These are phyloP conservation scores for Peniophora sp. DNA, from an alignment of 1,284 basidiomycete genomes.

Conservation along the genomic window DNA sequence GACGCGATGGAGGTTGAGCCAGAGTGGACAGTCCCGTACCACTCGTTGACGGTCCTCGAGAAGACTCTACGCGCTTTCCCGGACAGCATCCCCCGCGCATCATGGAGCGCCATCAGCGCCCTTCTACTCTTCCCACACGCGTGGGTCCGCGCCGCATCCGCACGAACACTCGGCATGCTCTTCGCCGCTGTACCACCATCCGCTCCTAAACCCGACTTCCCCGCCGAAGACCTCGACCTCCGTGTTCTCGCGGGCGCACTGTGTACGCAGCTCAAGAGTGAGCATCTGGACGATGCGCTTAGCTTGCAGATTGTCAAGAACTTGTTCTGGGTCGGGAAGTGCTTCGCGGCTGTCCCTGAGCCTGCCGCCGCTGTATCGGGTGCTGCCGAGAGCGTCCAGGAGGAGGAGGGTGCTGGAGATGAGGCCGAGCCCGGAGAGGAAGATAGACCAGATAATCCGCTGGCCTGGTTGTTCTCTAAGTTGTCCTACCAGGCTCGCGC, in stretches of 20 bases:
- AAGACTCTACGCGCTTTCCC: slow-evolving; percentile 62
- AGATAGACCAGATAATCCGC: slow-evolving; percentile 42
- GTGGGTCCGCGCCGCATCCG: slow-evolving; percentile 86
- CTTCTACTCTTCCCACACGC: slow-evolving; percentile 88
- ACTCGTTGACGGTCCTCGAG: slow-evolving; percentile 60
- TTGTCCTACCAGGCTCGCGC: slow-evolving; percentile 84
- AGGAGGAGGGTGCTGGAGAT: slow-evolving; percentile 26
- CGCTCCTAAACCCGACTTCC: slow-evolving; percentile 24
- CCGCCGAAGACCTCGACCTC: slow-evolving; percentile 38
- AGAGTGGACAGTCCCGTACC: slow-evolving; percentile 84
- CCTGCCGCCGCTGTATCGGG: slow-evolving; percentile 12
- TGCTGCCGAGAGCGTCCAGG: slow-evolving; percentile 14
- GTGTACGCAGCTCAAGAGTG: slow-evolving; percentile 77
- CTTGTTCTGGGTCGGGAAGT: slow-evolving; percentile 85
- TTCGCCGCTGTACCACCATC: slow-evolving; percentile 46
- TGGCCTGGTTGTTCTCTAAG: slow-evolving; percentile 92
- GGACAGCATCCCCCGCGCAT: slow-evolving; percentile 35
- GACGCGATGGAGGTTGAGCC: slow-evolving; percentile 45
- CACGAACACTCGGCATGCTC: slow-evolving; percentile 69
- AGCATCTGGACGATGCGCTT: slow-evolving; percentile 70
- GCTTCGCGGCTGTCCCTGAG: slow-evolving; percentile 50
- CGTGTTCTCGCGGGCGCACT: slow-evolving; percentile 71
- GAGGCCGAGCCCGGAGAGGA: slow-evolving; percentile 22
- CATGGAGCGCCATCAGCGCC: slow-evolving; percentile 58
- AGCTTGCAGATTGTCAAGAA: slow-evolving; percentile 91